Evolutionary conservation across 805 yeast genomes (phyloP).

Genomic region (Barnettozyma californica): DNA sequence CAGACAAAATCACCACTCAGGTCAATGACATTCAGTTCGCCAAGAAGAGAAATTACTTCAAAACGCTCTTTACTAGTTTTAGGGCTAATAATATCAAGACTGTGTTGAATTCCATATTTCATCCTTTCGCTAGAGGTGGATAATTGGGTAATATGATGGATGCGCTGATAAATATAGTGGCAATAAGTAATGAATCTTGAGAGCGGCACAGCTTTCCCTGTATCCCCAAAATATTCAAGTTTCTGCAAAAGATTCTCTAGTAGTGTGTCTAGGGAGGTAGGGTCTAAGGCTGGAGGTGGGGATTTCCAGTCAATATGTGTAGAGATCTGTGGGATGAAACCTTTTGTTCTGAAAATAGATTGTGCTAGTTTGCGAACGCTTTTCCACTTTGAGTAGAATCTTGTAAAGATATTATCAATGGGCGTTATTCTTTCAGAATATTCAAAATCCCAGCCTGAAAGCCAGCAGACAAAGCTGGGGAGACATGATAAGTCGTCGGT

Average conservation of each 20-base stretch:
- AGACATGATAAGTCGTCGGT: slow-evolving; percentile 16
- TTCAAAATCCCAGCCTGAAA: slow-evolving; percentile 26
- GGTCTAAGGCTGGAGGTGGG: background rate
- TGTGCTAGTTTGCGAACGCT: slow-evolving; percentile 2
- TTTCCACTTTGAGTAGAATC: slow-evolving; percentile 10
- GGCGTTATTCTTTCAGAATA: background rate
- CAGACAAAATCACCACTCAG: slow-evolving; percentile 16
- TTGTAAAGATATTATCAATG: slow-evolving; percentile 9
- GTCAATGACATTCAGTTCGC: slow-evolving; percentile 4
- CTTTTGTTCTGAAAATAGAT: slow-evolving; percentile 8
- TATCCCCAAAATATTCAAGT: slow-evolving; percentile 5
- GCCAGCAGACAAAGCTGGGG: slow-evolving; percentile 39
- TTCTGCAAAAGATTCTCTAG: slow-evolving; percentile 6
- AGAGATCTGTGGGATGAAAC: background rate
- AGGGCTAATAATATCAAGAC: slow-evolving; percentile 9
- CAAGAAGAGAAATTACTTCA: background rate
- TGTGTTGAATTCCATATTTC: slow-evolving; percentile 14
- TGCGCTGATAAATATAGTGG: slow-evolving; percentile 13
- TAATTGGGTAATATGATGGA: slow-evolving; percentile 7
- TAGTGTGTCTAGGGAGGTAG: background rate
- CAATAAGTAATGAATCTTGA: slow-evolving; percentile 10
- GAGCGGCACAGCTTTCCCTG: background rate
- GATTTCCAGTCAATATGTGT: background rate
- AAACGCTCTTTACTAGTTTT: background rate
- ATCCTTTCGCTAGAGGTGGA: slow-evolving; percentile 16